Base-by-base conservation (phyloP, 2,329 filamentous ascomycete genomes). In the Botrytis pseudocinerea region DNA sequence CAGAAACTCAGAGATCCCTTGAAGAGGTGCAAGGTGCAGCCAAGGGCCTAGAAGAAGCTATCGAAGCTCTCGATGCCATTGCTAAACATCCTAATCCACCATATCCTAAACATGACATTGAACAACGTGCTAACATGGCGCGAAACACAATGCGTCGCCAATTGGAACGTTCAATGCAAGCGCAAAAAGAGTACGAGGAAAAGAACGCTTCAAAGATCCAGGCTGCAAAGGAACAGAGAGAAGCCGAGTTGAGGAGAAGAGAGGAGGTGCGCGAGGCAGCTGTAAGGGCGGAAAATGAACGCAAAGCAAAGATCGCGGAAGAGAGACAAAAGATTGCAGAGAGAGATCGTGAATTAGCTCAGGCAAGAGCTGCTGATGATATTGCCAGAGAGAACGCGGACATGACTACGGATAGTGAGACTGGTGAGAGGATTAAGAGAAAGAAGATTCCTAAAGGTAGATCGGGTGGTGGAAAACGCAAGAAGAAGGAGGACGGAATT, bases 111-210 rank as follows among this genome's bases (percentile, higher is more conserved):
- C 88, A 92, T 74, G 94, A 98, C 78, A 89, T 99, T 51, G 95
- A 98, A 82, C 93, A 97, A 83, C 94, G 97, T 80, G 95, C 96
- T 61, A 97, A 93, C 85, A 99, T 99, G 96, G 95, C 94, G 76
- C 91, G 92, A 74, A 97, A 98, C 81, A 99, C 97, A 1, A 93
- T 97, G 84, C 92, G 93, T 76, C 94, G 93, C 79, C 95, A 99
- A 82, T 88, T 99, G 20, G 93, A 97, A 79, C 91, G 94, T 78
- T 92, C 93, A 7, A 89, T 95, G 65, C 91, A 93, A 76, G 92
- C 89, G 77, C 96, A 99, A 82, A 91, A 89, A 75, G 93, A 97
- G 76, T 98, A 97, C 82, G 96, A 99, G 82, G 92, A 94, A 78
- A 94, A 93, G 85, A 98, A 98, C 81, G 93, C 94, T 51, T 90